Base-by-base conservation (phyloP, 805 yeast genomes). In the Candida vartiovaarae region DNA sequence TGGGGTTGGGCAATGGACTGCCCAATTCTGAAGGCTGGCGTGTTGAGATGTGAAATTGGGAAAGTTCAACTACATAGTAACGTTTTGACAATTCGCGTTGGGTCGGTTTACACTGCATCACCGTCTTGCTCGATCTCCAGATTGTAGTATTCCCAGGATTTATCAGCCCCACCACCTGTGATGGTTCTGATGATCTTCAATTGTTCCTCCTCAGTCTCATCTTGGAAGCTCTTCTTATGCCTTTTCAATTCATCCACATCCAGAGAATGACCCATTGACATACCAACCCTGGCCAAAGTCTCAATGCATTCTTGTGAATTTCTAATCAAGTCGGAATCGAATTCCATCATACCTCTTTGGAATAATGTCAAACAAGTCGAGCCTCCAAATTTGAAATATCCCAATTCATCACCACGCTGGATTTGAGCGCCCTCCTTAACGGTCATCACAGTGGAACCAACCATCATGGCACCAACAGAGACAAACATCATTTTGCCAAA, bases 401-500 rank as follows among this genome's bases (percentile, higher is more conserved):
- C 99, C 27, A 91, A 63, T 55, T 91, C 98, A 36, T 85, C 90
- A 4, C 93, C 85, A 38, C 90, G 71, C 7, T 64, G 54, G 4
- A 91, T 70, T 0, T 42, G 33, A 36, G 78, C 78, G 3, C 87
- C 88, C 38, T 72, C 75, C 41, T 73, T 59, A 11, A 80, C 82
- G 0, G 91, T 81, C 28, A 91, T 61, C 0, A 88, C 74, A 2
- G 83, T 89, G 2, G 95, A 83, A 0, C 98, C 98, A 3, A 91
- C 99, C 97, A 91, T 89, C 98, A 93, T 91, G 0, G 99, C 99
- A 32, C 99, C 99, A 4, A 91, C 87, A 5, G 93, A 80, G 24
- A 88, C 76, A 65, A 86, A 72, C 48, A 84, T 67, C 20, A 91
- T 84, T 0, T 75, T 71, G 0, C 97, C 97, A 60, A 87, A 90